These are phyloP conservation scores for Knufia fluminis DNA, from an alignment of 2,329 filamentous ascomycete genomes.

Conservation along the genomic window DNA sequence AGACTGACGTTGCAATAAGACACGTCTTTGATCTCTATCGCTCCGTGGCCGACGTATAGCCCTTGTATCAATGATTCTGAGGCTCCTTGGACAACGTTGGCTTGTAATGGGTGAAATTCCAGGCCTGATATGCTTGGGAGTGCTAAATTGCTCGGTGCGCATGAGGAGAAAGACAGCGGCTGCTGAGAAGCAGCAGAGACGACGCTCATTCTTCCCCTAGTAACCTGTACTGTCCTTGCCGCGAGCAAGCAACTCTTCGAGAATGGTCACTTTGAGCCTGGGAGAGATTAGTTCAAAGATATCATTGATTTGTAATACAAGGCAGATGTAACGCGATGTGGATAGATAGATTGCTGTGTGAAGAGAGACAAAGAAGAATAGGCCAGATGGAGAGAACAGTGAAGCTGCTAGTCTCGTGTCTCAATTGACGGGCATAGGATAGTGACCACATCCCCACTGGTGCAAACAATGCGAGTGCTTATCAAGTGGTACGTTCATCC, in stretches of 20 bases:
- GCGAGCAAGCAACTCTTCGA: background rate
- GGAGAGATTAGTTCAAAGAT: too few relatives aligned
- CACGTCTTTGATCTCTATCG: background rate
- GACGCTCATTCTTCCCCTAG: background rate
- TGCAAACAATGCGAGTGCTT: too few relatives aligned
- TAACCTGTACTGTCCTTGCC: background rate
- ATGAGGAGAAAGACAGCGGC: background rate
- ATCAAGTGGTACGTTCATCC: too few relatives aligned
- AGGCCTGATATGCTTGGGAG: background rate
- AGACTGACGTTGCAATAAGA: constrained; percentile 36
- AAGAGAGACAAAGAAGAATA: too few relatives aligned
- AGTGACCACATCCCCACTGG: too few relatives aligned
- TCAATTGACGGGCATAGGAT: too few relatives aligned
- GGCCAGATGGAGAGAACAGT: too few relatives aligned
- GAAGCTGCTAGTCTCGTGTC: too few relatives aligned
- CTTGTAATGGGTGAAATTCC: background rate
- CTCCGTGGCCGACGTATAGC: background rate
- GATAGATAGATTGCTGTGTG: too few relatives aligned
- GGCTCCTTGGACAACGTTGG: constrained; percentile 2
- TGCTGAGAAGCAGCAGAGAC: background rate
- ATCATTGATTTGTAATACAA: too few relatives aligned
- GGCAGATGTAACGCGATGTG: too few relatives aligned
- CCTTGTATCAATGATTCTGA: background rate
- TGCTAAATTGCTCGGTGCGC: background rate
- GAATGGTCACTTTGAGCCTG: too few relatives aligned